Percentiles rank a stretch among this genome's conserved stretches.
These are phyloP conservation scores for Salvia hispanica DNA, from an alignment of 257 asterid species.

Conservation along the genomic window DNA sequence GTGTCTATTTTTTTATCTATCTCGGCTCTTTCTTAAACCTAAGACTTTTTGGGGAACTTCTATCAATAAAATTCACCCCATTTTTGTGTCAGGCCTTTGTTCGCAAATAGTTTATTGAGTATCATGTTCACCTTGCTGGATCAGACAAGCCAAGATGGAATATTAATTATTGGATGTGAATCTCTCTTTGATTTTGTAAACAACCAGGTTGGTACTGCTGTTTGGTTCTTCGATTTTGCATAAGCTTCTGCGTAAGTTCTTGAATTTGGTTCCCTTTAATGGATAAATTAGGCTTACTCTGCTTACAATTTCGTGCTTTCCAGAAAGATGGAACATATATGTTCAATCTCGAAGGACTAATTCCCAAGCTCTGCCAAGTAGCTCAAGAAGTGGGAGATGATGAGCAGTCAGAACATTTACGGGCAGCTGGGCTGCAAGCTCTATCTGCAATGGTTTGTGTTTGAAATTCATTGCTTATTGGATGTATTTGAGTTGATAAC, in stretches of 20 bases:
- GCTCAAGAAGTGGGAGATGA: slow-evolving; percentile 89
- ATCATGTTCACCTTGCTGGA: slow-evolving; percentile 77
- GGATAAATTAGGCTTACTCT: slow-evolving; percentile 28
- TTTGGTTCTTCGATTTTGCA: slow-evolving; percentile 17
- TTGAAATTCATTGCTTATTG: slow-evolving; percentile 6
- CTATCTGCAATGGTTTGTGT: slow-evolving; percentile 78
- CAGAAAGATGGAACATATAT: slow-evolving; percentile 89
- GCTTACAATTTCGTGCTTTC: slow-evolving; percentile 31
- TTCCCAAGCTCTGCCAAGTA: slow-evolving; percentile 83
- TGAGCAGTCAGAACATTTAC: slow-evolving; percentile 53
- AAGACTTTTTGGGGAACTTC: background rate
- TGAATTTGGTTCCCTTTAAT: slow-evolving; percentile 13
- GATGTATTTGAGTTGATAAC: slow-evolving; percentile 8
- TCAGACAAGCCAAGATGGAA: slow-evolving; percentile 78
- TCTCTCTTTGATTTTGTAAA: slow-evolving; percentile 89
- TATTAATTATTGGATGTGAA: slow-evolving; percentile 80
- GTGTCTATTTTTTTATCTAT: background rate
- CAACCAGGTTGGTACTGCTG: slow-evolving; percentile 70
- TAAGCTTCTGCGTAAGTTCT: slow-evolving; percentile 23
- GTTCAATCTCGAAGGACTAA: slow-evolving; percentile 82
- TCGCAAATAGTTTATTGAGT: slow-evolving; percentile 81
- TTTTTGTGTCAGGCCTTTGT: slow-evolving; percentile 73
- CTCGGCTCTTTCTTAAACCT: background rate
- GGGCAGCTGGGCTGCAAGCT: slow-evolving; percentile 78
- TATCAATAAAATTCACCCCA: slow-evolving; percentile 8